Base-by-base conservation (phyloP, 1,284 basidiomycete genomes). In the Tremellales sp. region DNA sequence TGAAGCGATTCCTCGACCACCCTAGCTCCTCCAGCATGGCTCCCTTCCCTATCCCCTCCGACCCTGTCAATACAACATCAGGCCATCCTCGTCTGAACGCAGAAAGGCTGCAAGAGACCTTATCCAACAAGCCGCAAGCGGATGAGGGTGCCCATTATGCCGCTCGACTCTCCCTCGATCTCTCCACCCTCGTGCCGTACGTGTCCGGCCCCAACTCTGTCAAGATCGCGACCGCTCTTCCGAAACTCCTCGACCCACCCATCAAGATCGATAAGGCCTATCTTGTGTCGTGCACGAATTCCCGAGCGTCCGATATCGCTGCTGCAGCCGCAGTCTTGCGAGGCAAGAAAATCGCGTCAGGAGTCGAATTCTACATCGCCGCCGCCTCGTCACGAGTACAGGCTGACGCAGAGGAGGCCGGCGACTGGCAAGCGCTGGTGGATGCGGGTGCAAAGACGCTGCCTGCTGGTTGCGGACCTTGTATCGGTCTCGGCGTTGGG, bases 231-330 rank as follows among this genome's bases (percentile, higher is more conserved):
- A 97, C 86, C 0, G 89, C 94, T 0, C 80, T 99, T 0, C 85
- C 91, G 4, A 77, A 80, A 33, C 81, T 99, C 16, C 82, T 87
- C 62, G 74, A 81, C 35, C 75, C 80, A 34, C 80, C 79, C 27
- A 87, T 98, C 60, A 76, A 80, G 22, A 97, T 99, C 68, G 81
- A 98, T 66, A 99, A 99, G 73, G 94, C 94, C 0, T 99, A 99
- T 74, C 87, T 99, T 43, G 90, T 99, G 39, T 93, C 89, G 54
- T 99, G 94, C 73, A 97, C 95, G 55, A 99, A 99, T 74, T 93
- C 94, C 4, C 87, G 95, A 33, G 86, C 87, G 0, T 97, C 93
- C 0, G 94, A 99, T 64, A 85, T 99, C 51, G 82, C 87, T 13
- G 86, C 90, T 0, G 94, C 94, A 0, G 95, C 94, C 0, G 80